Conservation (phyloP, 768 basidiomycete species). For the Amanita polypyramis region DNA sequence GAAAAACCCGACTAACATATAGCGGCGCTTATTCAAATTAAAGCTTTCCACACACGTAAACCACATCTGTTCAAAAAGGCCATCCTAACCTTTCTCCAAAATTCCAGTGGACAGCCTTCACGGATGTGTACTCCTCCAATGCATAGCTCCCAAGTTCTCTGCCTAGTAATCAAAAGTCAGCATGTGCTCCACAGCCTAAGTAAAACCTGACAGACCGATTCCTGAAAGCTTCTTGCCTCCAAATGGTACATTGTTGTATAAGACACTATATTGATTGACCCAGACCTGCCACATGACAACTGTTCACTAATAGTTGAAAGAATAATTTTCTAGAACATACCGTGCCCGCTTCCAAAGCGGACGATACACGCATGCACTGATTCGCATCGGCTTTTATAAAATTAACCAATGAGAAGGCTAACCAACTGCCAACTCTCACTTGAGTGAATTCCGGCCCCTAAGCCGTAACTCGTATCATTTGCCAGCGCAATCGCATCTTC, state of each 20-base stretch:
- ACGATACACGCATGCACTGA: constrained; percentile 85
- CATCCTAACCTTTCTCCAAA: constrained; percentile 73
- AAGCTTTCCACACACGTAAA: not conserved
- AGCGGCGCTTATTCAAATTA: not conserved
- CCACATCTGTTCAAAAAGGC: constrained; percentile 44
- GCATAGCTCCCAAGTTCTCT: constrained; percentile 84
- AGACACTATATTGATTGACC: constrained; percentile 83
- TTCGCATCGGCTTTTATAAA: constrained; percentile 53
- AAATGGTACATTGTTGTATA: constrained; percentile 87
- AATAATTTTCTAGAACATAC: constrained; percentile 30
- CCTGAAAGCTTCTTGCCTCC: constrained; percentile 94
- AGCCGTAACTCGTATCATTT: constrained; percentile 83
- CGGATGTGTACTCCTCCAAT: constrained; percentile 73
- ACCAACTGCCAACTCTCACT: constrained; percentile 35
- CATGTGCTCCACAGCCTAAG: not conserved
- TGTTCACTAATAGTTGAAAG: constrained; percentile 5
- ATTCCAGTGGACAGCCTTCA: constrained; percentile 83
- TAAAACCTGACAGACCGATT: constrained; percentile 40
- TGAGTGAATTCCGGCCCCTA: constrained; percentile 87
- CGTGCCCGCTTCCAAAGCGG: constrained; percentile 81
- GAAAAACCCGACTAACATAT: not conserved
- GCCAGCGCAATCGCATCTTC: constrained; percentile 78
- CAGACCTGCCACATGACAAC: constrained; percentile 46
- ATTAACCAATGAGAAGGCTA: constrained; percentile 7
- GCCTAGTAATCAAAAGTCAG: constrained; percentile 31